Conservation (phyloP, 2,329 filamentous ascomycete species). For the Colletotrichum godetiae region DNA sequence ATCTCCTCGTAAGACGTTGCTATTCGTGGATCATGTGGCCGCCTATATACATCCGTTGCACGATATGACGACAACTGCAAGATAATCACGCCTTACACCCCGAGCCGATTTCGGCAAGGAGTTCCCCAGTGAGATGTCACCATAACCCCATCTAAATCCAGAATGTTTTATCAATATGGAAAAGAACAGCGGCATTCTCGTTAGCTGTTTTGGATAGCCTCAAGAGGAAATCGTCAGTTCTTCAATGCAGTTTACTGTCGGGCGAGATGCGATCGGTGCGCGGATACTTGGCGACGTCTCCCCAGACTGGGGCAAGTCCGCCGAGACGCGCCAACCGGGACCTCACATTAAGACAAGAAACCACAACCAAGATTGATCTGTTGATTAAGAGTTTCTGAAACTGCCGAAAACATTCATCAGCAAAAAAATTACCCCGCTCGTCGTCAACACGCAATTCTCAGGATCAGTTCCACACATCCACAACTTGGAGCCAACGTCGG, state of each 20-base stretch:
- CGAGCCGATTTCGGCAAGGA: constrained; percentile 35
- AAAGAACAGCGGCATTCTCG: not conserved
- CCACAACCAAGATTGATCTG: not conserved
- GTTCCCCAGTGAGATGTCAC: constrained; percentile 22
- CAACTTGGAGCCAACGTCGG: not conserved
- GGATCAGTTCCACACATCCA: constrained; percentile 25
- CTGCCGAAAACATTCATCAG: not conserved
- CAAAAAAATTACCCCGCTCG: constrained; percentile 20
- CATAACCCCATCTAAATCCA: constrained; percentile 8
- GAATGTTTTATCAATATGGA: not conserved
- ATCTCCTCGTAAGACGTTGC: not conserved
- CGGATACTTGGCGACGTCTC: not conserved
- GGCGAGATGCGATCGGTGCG: not conserved
- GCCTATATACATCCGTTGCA: constrained; percentile 30
- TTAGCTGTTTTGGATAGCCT: not conserved
- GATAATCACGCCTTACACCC: constrained; percentile 40
- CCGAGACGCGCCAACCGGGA: no score
- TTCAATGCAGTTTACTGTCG: not conserved
- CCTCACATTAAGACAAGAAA: not conserved
- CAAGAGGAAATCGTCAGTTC: not conserved
- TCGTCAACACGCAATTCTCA: constrained; percentile 3
- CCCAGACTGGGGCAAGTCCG: not conserved
- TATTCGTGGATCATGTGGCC: not conserved
- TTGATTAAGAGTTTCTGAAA: not conserved
- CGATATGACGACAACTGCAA: constrained; percentile 40